Conservation (phyloP, 2,329 filamentous ascomycete genomes). For the Aspergillus luchuensis region DNA sequence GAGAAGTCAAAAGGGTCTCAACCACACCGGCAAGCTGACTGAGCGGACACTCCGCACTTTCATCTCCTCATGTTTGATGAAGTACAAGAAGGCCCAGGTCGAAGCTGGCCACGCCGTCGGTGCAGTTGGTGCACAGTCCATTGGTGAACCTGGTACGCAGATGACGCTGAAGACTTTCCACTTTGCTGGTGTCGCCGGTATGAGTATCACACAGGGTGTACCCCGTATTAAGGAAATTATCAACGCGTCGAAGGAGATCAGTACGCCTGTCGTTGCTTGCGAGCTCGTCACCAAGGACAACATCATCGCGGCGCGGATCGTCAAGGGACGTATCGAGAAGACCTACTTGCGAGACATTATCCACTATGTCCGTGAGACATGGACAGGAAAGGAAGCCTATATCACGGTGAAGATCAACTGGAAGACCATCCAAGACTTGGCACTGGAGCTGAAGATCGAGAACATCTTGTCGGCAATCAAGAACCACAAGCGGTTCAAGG, state of each 20-base stretch:
- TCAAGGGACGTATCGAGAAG: slow-evolving; percentile 93
- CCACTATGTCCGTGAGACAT: slow-evolving; percentile 81
- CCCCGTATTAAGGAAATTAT: slow-evolving; percentile 99
- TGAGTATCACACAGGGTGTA: slow-evolving; percentile 99
- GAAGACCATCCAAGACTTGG: slow-evolving; percentile 74
- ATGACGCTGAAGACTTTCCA: slow-evolving; percentile 99
- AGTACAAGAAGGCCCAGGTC: slow-evolving; percentile 87
- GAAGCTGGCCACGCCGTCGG: slow-evolving; percentile 96
- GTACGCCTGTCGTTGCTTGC: slow-evolving; percentile 90
- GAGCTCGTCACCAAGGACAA: slow-evolving; percentile 74
- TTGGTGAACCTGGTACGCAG: slow-evolving; percentile 96
- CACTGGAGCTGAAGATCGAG: slow-evolving; percentile 72
- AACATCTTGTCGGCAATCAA: slow-evolving; percentile 78
- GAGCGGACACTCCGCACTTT: slow-evolving; percentile 72
- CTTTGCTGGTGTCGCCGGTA: slow-evolving; percentile 98
- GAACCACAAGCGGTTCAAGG: slow-evolving; percentile 74
- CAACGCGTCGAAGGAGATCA: slow-evolving; percentile 93
- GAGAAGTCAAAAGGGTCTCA: slow-evolving; percentile 45
- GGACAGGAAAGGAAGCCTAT: slow-evolving; percentile 74
- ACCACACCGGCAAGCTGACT: slow-evolving; percentile 84
- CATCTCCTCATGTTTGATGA: slow-evolving; percentile 78
- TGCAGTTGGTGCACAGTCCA: slow-evolving; percentile 94
- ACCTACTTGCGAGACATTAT: slow-evolving; percentile 84
- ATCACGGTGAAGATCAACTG: slow-evolving; percentile 81
- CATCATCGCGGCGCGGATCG: slow-evolving; percentile 80